Evolutionary conservation across 2,329 filamentous ascomycete species (phyloP).

Genomic region (Aspergillus persii): DNA sequence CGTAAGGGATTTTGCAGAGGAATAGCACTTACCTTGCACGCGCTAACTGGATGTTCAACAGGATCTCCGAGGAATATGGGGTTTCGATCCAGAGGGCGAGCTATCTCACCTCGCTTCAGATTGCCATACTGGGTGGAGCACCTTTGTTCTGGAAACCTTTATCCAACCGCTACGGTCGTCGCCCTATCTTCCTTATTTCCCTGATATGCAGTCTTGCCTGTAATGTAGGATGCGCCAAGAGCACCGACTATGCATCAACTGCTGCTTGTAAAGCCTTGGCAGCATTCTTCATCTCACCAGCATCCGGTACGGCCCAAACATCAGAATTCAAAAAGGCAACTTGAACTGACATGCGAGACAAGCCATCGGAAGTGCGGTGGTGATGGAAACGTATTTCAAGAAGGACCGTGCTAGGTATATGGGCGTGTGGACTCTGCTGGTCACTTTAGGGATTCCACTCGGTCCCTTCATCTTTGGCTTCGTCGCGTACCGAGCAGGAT

Average conservation of each 20-base stretch:
- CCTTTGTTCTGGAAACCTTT: constrained; percentile 58
- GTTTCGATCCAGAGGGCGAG: constrained; percentile 48
- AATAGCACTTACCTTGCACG: not conserved
- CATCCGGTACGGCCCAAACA: constrained; percentile 28
- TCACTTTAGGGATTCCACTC: constrained; percentile 50
- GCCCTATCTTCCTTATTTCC: constrained; percentile 55
- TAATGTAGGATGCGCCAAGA: constrained; percentile 56
- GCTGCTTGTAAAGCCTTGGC: constrained; percentile 52
- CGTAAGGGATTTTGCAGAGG: constrained; percentile 6
- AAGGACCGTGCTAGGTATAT: constrained; percentile 55
- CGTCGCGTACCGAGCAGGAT: constrained; percentile 54
- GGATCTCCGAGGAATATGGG: constrained; percentile 52
- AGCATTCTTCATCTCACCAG: constrained; percentile 57
- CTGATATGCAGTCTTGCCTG: constrained; percentile 50
- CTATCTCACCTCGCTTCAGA: constrained; percentile 56
- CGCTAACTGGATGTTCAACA: not conserved
- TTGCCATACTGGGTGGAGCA: constrained; percentile 52
- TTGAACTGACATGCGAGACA: constrained; percentile 2
- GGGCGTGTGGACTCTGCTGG: constrained; percentile 56
- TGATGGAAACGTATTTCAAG: constrained; percentile 59
- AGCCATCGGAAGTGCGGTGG: constrained; percentile 57
- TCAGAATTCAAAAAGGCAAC: too few species aligned
- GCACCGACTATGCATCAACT: constrained; percentile 50
- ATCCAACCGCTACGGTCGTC: constrained; percentile 53
- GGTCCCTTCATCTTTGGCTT: constrained; percentile 40